Evolutionary conservation across 768 basidiomycete genomes (phyloP), one percentile per base, ranked within the genome.

Genomic region (Collybiopsis confluens): DNA sequence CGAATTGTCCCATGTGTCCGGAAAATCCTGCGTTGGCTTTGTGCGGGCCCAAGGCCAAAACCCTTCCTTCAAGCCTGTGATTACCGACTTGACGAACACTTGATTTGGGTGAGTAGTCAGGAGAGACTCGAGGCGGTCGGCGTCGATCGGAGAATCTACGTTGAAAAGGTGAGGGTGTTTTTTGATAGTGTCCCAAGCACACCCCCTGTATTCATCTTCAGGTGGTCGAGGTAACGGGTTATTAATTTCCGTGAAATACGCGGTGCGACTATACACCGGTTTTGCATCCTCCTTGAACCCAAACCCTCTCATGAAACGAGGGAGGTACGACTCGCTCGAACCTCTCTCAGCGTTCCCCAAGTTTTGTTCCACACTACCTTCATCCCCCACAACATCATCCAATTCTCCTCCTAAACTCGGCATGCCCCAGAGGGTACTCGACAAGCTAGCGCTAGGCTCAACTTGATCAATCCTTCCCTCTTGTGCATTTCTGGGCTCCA

Each of bases 21-120:
- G 61, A 35, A 55, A 58, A 2, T 38, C 49, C 7, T 15, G 15
- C 7, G 8, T 45, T 4, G 20, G 1, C 6, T 52, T 42, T 15
- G 60, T 62, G n/a, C 63, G 24, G 2, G 64, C 65, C 33, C 47
- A 67, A 1, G 70, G 69, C 70, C 67, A 70, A 49, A 70, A 69
- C 0, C 69, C 67, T 11, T 67, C 55, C 2, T 60, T 24, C 0
- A 70, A 53, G 16, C 63, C 62, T 0, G n/a, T 2, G 13, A 54
- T 52, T 2, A 70, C 62, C 6, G 64, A 70, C 1, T 54, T 13
- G 15, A 71, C 67, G 27, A 70, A 62, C 3, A 58, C 8, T 11
- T 27, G 62, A 51, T 70, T 70, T 0, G 68, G 69, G 49, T 70
- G 67, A 13, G 13, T 26, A 3, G n/a, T 15, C 1, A 68, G 56